Evolutionary conservation across 106 monocot species (phyloP).

Genomic region (Acorus gramineus): DNA sequence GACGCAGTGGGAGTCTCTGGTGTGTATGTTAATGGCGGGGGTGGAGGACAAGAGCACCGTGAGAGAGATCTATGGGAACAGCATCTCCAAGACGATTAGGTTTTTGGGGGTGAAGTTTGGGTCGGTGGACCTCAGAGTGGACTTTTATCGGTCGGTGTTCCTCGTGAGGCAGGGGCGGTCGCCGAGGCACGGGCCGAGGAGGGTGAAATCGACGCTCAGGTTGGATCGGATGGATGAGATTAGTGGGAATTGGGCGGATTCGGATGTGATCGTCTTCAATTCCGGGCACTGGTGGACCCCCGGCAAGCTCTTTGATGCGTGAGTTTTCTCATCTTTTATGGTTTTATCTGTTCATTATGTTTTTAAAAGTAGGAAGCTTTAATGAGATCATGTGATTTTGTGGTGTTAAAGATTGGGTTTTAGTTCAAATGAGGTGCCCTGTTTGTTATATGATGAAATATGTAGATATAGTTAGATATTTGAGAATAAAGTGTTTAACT

Average conservation of each 20-base stretch:
- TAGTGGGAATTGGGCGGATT: slow-evolving; percentile 59
- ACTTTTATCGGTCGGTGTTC: slow-evolving; percentile 80
- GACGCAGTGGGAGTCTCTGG: slow-evolving; percentile 96
- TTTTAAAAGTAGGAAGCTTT: too few relatives aligned
- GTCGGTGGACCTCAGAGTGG: slow-evolving; percentile 69
- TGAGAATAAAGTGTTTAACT: too few relatives aligned
- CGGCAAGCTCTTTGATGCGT: slow-evolving; percentile 85
- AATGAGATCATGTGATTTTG: too few relatives aligned
- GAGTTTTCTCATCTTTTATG: slow-evolving; percentile 19
- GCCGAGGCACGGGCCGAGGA: slow-evolving; percentile 42
- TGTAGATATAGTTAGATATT: too few relatives aligned
- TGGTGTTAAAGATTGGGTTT: too few relatives aligned
- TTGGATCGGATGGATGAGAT: slow-evolving; percentile 78
- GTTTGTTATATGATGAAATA: too few relatives aligned
- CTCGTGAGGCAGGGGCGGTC: slow-evolving; percentile 57
- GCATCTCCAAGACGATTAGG: slow-evolving; percentile 78
- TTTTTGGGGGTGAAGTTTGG: slow-evolving; percentile 67
- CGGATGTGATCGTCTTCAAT: slow-evolving; percentile 88
- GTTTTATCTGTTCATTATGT: neutral
- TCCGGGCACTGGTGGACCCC: slow-evolving; percentile 98
- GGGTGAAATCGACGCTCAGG: slow-evolving; percentile 54
- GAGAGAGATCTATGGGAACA: slow-evolving; percentile 78
- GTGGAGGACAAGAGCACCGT: slow-evolving; percentile 53
- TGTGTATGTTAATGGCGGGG: slow-evolving; percentile 91
- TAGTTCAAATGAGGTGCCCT: too few relatives aligned